These are phyloP conservation scores for Metschnikowia vanudenii DNA, from an alignment of 805 yeast genomes.

Conservation along the genomic window DNA sequence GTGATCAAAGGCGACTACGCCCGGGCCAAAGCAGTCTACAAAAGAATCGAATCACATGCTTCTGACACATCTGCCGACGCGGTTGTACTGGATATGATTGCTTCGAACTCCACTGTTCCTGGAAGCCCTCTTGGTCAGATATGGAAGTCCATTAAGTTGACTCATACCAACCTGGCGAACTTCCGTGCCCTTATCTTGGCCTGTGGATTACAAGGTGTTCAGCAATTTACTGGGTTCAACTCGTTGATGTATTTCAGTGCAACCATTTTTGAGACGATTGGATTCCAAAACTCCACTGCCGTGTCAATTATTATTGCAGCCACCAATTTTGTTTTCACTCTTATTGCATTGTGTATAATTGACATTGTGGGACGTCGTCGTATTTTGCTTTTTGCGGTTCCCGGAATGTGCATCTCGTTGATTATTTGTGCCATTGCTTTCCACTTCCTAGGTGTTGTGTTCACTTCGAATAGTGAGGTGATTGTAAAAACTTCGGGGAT, in stretches of 20 bases:
- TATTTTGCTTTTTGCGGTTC: conserved; percentile 74
- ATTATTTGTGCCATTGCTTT: conserved; percentile 86
- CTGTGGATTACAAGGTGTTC: conserved; percentile 93
- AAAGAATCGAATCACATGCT: conserved; percentile 60
- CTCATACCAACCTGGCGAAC: conserved; percentile 72
- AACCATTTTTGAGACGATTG: conserved; percentile 88
- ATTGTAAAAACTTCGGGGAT: conserved; percentile 44
- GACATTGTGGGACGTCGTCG: conserved; percentile 87
- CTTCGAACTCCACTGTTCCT: conserved; percentile 42
- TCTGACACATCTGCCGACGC: conserved; percentile 61
- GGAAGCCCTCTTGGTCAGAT: conserved; percentile 48
- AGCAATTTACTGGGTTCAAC: conserved; percentile 96
- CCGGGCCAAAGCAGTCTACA: conserved; percentile 64
- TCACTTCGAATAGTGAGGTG: conserved; percentile 47
- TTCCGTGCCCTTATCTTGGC: conserved; percentile 86
- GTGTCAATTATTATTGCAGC: conserved; percentile 93
- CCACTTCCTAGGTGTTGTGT: conserved; percentile 72
- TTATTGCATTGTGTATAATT: conserved; percentile 80
- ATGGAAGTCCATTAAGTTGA: conserved; percentile 58
- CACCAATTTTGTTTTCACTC: conserved; percentile 86
- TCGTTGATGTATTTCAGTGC: conserved; percentile 94
- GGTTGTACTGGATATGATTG: conserved; percentile 65
- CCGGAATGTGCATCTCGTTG: conserved; percentile 78
- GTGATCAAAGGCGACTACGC: conserved; percentile 67
- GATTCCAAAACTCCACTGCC: conserved; percentile 87